Evolutionary conservation across 345 rosid species (phyloP).

Genomic region (Tarenaya hassleriana): DNA sequence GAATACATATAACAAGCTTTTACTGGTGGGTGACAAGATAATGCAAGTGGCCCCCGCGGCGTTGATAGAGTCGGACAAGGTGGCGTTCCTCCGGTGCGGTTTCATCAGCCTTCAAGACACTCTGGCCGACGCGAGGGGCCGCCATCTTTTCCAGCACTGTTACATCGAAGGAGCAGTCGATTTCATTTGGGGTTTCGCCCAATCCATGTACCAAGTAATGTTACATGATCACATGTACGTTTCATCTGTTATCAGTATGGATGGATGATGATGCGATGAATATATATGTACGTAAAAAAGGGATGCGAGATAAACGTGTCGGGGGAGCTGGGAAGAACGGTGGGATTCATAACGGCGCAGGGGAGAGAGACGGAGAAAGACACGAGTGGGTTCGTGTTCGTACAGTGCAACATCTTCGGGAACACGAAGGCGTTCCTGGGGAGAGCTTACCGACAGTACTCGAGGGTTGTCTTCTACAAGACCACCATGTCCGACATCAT

Average conservation of each 20-base stretch:
- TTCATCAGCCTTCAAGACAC: conserved; percentile 42
- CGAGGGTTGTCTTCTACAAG: conserved; percentile 30
- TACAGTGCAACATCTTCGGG: conserved; percentile 22
- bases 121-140: conserved; percentile 31
- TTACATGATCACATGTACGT: background rate
- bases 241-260: background rate
- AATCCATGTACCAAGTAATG: conserved; percentile 33
- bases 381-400: conserved; percentile 35
- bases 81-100: conserved; percentile 28
- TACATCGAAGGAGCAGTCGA: conserved; percentile 37
- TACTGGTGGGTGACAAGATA: too few species aligned
- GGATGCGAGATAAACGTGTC: too few species aligned
- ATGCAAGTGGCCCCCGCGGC: too few species aligned
- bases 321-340: background rate
- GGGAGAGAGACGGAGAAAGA: conserved; percentile 11
- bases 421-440: conserved; percentile 23
- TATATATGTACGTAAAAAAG: too few species aligned
- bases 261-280: background rate
- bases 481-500: conserved; percentile 18
- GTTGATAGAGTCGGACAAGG: conserved; percentile 19
- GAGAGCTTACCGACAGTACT: conserved; percentile 37
- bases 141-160: conserved; percentile 33
- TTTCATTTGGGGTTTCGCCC: conserved; percentile 36
- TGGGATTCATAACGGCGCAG: conserved; percentile 39
- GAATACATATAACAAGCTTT: too few species aligned